These are phyloP conservation scores for Dimargaris cristalligena DNA, from an alignment of 192 early-diverging fungal genomes.

Conservation along the genomic window DNA sequence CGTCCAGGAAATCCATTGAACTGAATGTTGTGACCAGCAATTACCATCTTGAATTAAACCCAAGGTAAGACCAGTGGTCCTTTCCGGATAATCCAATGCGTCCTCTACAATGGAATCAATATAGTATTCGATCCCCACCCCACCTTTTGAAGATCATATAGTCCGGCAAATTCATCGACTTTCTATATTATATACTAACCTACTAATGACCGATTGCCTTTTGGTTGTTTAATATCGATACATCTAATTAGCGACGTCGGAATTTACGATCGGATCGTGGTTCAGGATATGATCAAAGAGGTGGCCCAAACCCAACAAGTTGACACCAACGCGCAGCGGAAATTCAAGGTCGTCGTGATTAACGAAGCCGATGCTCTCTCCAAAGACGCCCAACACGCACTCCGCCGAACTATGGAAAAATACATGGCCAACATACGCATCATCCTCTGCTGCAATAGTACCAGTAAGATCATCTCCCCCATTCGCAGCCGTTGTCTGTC, in stretches of 20 bases:
- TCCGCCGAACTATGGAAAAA: constrained; percentile 99
- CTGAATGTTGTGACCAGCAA: constrained; percentile 81
- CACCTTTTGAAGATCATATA: too few species aligned
- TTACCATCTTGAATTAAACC: constrained; percentile 93
- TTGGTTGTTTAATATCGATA: constrained; percentile 1
- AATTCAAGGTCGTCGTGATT: constrained; percentile 89
- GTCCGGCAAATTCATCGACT: too few species aligned
- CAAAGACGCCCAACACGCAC: constrained; percentile 82
- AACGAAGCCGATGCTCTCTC: constrained; percentile 84
- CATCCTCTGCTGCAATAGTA: constrained; percentile 79
- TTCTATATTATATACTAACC: too few species aligned
- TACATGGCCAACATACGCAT: constrained; percentile 86
- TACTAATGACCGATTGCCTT: background rate
- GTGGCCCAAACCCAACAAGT: constrained; percentile 92
- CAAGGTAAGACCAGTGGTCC: constrained; percentile 36
- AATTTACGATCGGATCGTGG: constrained; percentile 74
- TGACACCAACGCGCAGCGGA: constrained; percentile 52
- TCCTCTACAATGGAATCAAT: background rate
- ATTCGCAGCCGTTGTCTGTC: constrained; percentile 84
- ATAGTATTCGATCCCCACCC: background rate
- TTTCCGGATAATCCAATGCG: background rate
- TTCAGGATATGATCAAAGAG: constrained; percentile 94
- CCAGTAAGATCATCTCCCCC: constrained; percentile 81
- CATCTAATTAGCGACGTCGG: constrained; percentile 65
- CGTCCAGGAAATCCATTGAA: constrained; percentile 70